Conservation (phyloP, 345 rosid genomes). For the Syzygium jambos region DNA sequence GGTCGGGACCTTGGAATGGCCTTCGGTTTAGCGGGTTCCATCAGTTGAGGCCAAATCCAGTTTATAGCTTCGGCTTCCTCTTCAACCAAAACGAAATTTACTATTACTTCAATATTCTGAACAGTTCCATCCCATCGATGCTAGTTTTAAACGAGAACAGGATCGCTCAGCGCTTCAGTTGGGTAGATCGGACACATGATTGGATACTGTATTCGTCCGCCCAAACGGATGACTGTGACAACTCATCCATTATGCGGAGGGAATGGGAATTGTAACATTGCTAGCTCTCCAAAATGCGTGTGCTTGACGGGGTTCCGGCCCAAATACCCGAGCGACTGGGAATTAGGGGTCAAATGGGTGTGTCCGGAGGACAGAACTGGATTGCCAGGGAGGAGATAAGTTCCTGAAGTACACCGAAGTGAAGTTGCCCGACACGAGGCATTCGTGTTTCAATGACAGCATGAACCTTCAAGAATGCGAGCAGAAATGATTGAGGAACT, state of each 20-base stretch:
- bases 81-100: conserved; percentile 17
- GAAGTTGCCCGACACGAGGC: conserved; percentile 10
- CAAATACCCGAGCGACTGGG: conserved; percentile 11
- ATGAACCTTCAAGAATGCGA: conserved; percentile 18
- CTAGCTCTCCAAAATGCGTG: conserved; percentile 25
- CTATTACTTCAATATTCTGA: conserved; percentile 12
- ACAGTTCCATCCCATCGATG: conserved; percentile 9
- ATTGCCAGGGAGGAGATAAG: conserved; percentile 1
- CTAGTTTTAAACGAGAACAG: conserved; percentile 14
- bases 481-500: conserved; percentile 18
- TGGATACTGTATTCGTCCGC: conserved; percentile 18
- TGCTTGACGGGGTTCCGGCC: conserved; percentile 32
- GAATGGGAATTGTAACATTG: conserved; percentile 19
- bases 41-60: conserved; percentile 12
- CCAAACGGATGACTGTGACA: conserved; percentile 29
- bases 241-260: conserved; percentile 24
- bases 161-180: not conserved
- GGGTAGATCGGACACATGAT: conserved; percentile 4
- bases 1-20: conserved; percentile 46
- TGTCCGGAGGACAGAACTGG: conserved; percentile 3
- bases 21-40: conserved; percentile 26
- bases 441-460: conserved; percentile 12
- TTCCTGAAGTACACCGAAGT: conserved; percentile 6
- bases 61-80: conserved; percentile 14
- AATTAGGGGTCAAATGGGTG: conserved; percentile 30